Evolutionary conservation across 192 early-diverging fungal genomes (phyloP).

Genomic region (Funneliformis geosporum): DNA sequence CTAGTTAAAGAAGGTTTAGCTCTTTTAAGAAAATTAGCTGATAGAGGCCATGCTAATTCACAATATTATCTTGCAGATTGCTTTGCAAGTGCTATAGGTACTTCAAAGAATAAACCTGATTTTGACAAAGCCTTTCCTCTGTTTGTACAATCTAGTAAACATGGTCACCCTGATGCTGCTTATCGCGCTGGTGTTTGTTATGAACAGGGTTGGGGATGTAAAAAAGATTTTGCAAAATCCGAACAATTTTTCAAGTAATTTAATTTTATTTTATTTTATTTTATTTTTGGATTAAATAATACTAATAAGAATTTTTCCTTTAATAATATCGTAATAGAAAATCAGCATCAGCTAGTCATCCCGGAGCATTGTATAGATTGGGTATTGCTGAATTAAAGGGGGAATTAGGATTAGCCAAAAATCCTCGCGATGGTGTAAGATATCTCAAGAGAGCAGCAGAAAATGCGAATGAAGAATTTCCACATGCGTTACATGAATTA

Average conservation of each 20-base stretch:
- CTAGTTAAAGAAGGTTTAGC: slow-evolving; percentile 70
- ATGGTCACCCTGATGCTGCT: slow-evolving; percentile 64
- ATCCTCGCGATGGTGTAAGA: slow-evolving; percentile 61
- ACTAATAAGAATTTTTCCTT: background rate
- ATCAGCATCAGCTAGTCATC: slow-evolving; percentile 67
- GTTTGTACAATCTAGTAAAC: slow-evolving; percentile 70
- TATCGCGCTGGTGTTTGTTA: slow-evolving; percentile 66
- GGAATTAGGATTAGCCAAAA: slow-evolving; percentile 53
- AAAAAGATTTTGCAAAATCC: slow-evolving; percentile 60
- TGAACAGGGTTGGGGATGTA: slow-evolving; percentile 66
- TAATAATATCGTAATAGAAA: slow-evolving; percentile 42
- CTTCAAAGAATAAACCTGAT: slow-evolving; percentile 62
- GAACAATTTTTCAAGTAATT: slow-evolving; percentile 70
- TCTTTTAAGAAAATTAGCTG: slow-evolving; percentile 60
- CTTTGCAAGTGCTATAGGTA: slow-evolving; percentile 66
- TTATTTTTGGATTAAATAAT: background rate
- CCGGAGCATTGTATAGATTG: slow-evolving; percentile 66
- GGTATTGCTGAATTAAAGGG: slow-evolving; percentile 63
- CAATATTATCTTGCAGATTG: slow-evolving; percentile 71
- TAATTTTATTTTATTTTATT: background rate
- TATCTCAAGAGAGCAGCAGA: slow-evolving; percentile 63
- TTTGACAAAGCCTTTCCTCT: slow-evolving; percentile 70
- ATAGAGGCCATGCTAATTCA: slow-evolving; percentile 64
- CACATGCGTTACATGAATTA: slow-evolving; percentile 62
- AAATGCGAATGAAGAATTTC: slow-evolving; percentile 57